phyloP scores from a whole-genome alignment of 2,329 filamentous ascomycete genomes.

The Sphaerulina vaccinii region DNA sequence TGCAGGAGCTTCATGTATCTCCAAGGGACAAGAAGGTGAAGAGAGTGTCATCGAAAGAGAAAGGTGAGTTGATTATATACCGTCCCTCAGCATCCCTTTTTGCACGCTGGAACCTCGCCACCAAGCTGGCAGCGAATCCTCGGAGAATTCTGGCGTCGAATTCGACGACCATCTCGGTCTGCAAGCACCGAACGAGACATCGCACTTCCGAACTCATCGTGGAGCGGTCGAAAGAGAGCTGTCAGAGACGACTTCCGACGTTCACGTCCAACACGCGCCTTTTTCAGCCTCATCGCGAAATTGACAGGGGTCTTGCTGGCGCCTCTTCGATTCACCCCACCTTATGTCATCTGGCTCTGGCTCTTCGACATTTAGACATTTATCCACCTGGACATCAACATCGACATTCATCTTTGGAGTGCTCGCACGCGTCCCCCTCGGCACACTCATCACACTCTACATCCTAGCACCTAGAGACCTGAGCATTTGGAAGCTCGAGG shows the following conservation, averaged over 20 bases:
- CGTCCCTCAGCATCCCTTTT: neutral
- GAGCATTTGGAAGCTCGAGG: neutral
- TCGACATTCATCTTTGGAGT: neutral
- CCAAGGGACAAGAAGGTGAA: slow-evolving; percentile 5
- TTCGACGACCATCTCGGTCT: no score
- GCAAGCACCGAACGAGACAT: no score
- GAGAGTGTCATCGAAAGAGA: neutral
- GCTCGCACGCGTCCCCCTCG: neutral
- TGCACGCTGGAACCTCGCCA: no score
- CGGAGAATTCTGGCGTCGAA: no score
- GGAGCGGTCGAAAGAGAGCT: no score
- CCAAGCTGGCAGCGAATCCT: no score
- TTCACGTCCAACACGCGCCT: neutral
- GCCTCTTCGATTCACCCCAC: neutral
- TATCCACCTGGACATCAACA: neutral
- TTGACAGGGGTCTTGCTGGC: neutral
- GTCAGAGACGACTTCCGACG: neutral
- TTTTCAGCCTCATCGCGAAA: neutral
- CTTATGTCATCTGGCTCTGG: neutral
- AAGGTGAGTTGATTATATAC: slow-evolving; percentile 1
- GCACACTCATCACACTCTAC: neutral
- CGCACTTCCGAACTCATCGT: no score
- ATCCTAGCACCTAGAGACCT: neutral
- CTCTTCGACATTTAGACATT: neutral
- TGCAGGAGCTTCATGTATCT: slow-evolving; percentile 1